These are phyloP conservation scores for Claviceps humidiphila DNA, from an alignment of 2,329 filamentous ascomycete species.

Conservation along the genomic window DNA sequence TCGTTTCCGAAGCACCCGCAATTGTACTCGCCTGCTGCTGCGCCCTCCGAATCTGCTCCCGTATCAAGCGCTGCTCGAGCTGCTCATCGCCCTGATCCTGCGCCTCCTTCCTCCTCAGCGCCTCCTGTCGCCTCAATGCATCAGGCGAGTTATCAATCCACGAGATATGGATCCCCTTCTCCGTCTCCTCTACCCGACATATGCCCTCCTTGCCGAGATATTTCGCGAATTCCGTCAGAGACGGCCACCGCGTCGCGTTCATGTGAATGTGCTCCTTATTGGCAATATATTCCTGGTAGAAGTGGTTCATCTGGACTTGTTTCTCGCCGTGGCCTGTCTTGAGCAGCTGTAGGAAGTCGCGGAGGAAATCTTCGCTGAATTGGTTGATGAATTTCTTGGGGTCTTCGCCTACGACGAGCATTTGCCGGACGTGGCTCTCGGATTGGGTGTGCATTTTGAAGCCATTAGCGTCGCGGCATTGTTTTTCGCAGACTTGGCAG, in stretches of 20 bases:
- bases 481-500: constrained; percentile 63
- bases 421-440: constrained; percentile 80
- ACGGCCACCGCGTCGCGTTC: constrained; percentile 84
- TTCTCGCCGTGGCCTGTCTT: constrained; percentile 85
- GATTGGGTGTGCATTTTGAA: constrained; percentile 81
- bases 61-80: constrained; percentile 68
- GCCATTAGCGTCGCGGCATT: constrained; percentile 67
- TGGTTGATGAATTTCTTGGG: constrained; percentile 72
- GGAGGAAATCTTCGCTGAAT: constrained; percentile 68
- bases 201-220: constrained; percentile 75
- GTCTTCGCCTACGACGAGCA: constrained; percentile 76
- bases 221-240: constrained; percentile 81
- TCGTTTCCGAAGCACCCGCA: constrained; percentile 26
- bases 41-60: constrained; percentile 71
- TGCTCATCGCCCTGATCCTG: constrained; percentile 87
- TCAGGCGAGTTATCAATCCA: constrained; percentile 92
- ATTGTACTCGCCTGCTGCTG: constrained; percentile 36
- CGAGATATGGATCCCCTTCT: constrained; percentile 70
- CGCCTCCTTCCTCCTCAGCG: constrained; percentile 67
- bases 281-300: constrained; percentile 88
- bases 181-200: constrained; percentile 78
- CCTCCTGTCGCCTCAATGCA: constrained; percentile 66
- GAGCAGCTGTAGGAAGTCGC: constrained; percentile 65
- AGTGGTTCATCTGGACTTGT: constrained; percentile 74
- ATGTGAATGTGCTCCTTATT: constrained; percentile 75